Base-by-base conservation (phyloP, 1,284 basidiomycete species). In the Heliocybe sulcata region DNA sequence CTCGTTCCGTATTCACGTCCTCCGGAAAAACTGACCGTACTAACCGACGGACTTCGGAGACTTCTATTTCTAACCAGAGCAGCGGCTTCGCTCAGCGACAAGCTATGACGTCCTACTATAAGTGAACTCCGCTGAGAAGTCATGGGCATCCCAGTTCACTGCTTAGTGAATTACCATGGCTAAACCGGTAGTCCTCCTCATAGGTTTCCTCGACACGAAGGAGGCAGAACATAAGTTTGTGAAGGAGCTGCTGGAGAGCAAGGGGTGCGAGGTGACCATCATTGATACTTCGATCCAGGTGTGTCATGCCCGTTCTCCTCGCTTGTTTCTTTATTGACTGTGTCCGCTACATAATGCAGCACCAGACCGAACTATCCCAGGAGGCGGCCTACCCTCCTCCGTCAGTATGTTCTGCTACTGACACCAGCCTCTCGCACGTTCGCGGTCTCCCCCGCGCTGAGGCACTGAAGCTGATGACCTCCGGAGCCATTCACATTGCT, bases 121-220 rank as follows among this genome's bases (percentile, higher is more conserved):
- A 12, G 6, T 31, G 6, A 31, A 31, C 12, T 12, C 29, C 12
- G 29, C 6, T 31, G 6, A n/a, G n/a, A n/a, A 12, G 12, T 31
- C 12, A 31, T 31, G 4, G 29, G 29, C 4, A 31, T 12, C 38
- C 38, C 4, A 3, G 4, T 42, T n/a, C 38, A 42, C 19, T 9
- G 9, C 33, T 35, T 9, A 16, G n/a, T 42, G 8, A n/a, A n/a
- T 20, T 3, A 42, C 16, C 38, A 42, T 20, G 38, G 38, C 38
- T 16, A 25, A 29, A 26, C 47, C 47, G 11, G 3, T 25, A 26
- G 47, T 49, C 23, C 22, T 49, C 9, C 47, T 49, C 47, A 25
- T 49, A 20, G 47, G 47, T 49, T 49, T 49, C 20, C 47, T 49
- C 23, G 47, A 49, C 27, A 49, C 47, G 27, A 49, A 49, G n/a